Conservation (phyloP, 2,329 filamentous ascomycete genomes). For the Xylaria sp. region DNA sequence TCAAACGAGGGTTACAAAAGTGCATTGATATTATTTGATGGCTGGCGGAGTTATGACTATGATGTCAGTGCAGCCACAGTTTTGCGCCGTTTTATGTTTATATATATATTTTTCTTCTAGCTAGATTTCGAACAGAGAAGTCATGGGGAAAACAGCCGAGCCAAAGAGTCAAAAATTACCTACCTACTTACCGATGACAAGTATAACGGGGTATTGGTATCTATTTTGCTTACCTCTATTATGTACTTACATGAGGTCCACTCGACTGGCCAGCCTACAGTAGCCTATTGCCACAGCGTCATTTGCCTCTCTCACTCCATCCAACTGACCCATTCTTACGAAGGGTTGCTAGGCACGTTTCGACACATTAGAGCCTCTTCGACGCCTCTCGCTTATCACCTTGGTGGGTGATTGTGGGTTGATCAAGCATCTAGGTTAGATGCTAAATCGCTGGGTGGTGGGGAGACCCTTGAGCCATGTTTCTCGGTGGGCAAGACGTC, state of each 20-base stretch:
- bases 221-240: too few species aligned
- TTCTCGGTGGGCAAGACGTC: slow-evolving; percentile 22
- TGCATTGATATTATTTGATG: not conserved
- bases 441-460: slow-evolving; percentile 10
- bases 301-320: slow-evolving; percentile 27
- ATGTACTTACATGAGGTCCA: not conserved
- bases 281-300: slow-evolving; percentile 26
- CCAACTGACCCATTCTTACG: slow-evolving; percentile 1
- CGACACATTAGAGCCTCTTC: not conserved
- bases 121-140: not conserved
- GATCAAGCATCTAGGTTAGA: not conserved
- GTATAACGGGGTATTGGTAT: too few species aligned
- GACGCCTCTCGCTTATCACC: not conserved
- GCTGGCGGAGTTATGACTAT: not conserved
- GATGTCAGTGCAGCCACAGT: not conserved
- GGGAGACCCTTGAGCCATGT: slow-evolving; percentile 3
- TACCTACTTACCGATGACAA: not conserved
- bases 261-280: slow-evolving; percentile 6
- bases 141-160: not conserved
- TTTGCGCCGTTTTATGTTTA: not conserved
- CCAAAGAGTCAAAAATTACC: not conserved
- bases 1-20: too few species aligned
- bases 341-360: not conserved
- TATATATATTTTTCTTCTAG: not conserved
- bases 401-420: not conserved